Evolutionary conservation across 768 basidiomycete species (phyloP).

Genomic region (Russula ochroleuca): DNA sequence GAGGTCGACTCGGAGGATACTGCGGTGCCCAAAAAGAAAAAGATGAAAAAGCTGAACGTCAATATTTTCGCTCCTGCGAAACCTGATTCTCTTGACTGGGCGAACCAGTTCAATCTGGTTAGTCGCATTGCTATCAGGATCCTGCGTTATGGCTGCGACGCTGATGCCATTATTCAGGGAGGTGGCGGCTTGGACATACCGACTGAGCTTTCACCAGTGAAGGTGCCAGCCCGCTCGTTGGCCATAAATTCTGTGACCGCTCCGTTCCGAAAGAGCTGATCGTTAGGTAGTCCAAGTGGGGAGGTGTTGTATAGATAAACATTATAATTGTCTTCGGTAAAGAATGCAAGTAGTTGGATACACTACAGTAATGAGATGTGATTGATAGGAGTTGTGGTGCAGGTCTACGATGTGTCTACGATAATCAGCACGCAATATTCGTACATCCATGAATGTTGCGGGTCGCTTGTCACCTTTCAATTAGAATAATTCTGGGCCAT

Average conservation of each 20-base stretch:
- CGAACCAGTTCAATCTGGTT: constrained; percentile 20
- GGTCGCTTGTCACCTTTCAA: constrained; percentile 1
- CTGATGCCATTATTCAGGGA: constrained; percentile 19
- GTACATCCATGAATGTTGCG: constrained; percentile 6
- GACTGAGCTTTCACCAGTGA: constrained; percentile 24
- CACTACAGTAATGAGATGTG: constrained; percentile 9
- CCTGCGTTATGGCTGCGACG: background rate
- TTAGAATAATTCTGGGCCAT: constrained; percentile 72
- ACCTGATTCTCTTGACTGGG: constrained; percentile 23
- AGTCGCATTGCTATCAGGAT: background rate
- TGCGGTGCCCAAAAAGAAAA: constrained; percentile 25
- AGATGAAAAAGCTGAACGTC: constrained; percentile 23
- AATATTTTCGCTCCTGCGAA: constrained; percentile 22
- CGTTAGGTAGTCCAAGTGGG: too few relatives aligned
- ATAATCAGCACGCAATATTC: background rate
- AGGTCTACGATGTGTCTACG: constrained; percentile 1
- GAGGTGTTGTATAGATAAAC: background rate
- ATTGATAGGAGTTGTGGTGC: background rate
- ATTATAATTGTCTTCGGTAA: background rate
- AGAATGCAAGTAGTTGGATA: background rate
- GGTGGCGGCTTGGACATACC: constrained; percentile 22
- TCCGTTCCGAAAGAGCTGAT: constrained; percentile 14
- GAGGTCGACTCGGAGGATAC: constrained; percentile 13
- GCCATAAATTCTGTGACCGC: constrained; percentile 9
- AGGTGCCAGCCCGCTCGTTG: constrained; percentile 21